Base-by-base conservation (phyloP, 768 basidiomycete species). In the Suillus weaverae region DNA sequence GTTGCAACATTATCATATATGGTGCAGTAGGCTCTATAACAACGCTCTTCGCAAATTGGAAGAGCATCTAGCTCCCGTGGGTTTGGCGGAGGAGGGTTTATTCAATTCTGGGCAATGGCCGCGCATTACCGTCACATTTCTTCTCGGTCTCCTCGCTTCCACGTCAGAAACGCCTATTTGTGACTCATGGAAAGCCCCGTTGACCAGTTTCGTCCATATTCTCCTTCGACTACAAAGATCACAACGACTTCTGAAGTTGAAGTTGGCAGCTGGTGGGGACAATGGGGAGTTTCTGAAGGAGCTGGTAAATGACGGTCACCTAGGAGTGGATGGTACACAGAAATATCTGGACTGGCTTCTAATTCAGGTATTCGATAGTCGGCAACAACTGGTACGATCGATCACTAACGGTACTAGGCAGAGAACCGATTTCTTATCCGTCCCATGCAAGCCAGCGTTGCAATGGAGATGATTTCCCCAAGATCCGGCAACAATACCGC, bases 141-240 rank as follows among this genome's bases (percentile, higher is more conserved):
- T 81, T 10, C 70, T 82, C 6, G 62, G 64, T 22, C 63, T 66
- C 4, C 68, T 81, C 51, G 70, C 74, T 32, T 72, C 70, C 36
- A 66, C 67, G 2, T 70, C 71, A 22, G 35, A 55, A 9, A 62
- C 33, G 1, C 7, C 4, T 7, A 61, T 75, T 20, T 50, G 71
- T 2, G 33, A 53, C 18, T 11, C 62, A 16, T 82, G 81, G 81
- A 61, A 64, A 62, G 48, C 64, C 16, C 68, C 56, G 55, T 64
- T 82, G 43, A 68, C 69, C 20, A 32, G 39, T 14, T 67, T 81
- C n/a, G 78, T 71, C 2, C 62, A 71, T 60, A 62, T 70, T 2
- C 64, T 73, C 33, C 66, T 81, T 8, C 66, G 68, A 35, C 68
- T 75, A 41, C 81, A 83, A 62, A 76, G 76, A 41, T 69, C 77